phyloP scores from a whole-genome alignment of 331 rosid species.

The Quercus phellos region DNA sequence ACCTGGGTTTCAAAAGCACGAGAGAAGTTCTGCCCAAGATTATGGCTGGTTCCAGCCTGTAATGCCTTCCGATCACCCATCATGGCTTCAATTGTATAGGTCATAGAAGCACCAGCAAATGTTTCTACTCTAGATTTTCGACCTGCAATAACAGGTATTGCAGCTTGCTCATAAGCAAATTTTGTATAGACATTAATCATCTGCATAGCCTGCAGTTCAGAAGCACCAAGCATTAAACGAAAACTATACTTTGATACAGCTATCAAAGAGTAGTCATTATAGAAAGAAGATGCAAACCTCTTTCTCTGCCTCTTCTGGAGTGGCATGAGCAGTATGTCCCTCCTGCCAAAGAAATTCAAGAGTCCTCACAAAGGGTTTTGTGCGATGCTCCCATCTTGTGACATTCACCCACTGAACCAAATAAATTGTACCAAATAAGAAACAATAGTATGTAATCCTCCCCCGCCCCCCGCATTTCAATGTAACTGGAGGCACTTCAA shows the following conservation, averaged over 20 bases:
- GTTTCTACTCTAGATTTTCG: conserved; percentile 90
- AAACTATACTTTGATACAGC: background rate
- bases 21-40: conserved; percentile 93
- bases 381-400: conserved; percentile 99
- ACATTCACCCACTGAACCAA: conserved; percentile 84
- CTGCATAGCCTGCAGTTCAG: conserved; percentile 82
- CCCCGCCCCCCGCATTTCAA: too few relatives aligned
- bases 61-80: conserved; percentile 96
- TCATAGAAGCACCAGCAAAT: conserved; percentile 89
- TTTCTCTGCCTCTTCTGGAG: conserved; percentile 80
- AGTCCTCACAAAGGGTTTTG: conserved; percentile 81
- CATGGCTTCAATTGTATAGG: conserved; percentile 97
- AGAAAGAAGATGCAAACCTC: conserved; percentile 50
- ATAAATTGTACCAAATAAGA: conserved; percentile 19
- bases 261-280: background rate
- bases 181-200: conserved; percentile 87
- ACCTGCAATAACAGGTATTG: conserved; percentile 91
- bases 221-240: conserved; percentile 19
- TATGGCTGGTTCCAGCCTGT: conserved; percentile 99
- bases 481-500: background rate
- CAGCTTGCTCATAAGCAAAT: conserved; percentile 89
- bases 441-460: background rate
- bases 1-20: conserved; percentile 96
- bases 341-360: conserved; percentile 98
- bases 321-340: conserved; percentile 95